Base-by-base conservation (phyloP, 2,329 filamentous ascomycete species). In the Salinomyces thailandicus region DNA sequence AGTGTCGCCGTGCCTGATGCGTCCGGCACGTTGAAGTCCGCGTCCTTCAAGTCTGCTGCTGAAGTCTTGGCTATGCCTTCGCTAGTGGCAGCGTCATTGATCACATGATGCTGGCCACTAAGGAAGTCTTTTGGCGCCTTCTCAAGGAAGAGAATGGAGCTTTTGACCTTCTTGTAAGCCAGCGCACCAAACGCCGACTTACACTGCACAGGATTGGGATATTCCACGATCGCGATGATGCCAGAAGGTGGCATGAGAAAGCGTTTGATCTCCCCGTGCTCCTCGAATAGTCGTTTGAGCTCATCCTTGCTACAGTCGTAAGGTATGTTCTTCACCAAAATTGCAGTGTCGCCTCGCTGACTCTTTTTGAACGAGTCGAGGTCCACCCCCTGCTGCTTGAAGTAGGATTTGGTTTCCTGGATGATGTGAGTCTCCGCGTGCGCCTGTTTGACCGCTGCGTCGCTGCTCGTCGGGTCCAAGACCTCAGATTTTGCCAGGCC, bases 351-450 rank as follows among this genome's bases (percentile, higher is more conserved):
- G 42, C 89, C 89, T 54, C 87, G 79, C 57, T 85, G 77, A 43
- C 78, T 77, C 37, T 75, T 78, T 60, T 89, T 91, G 67, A 98
- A 96, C 8, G 87, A 81, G 46, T 95, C 80, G 31, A 98, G 69
- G 60, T 96, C 85, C 15, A 96, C 83, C 22, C 89, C 89, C 47
- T 95, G 85, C 30, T 80, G 73, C 36, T 73, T 69, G 55, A 98
- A 94, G 62, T 93, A 98, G 7, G 81, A 71, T 62, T 95, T 96
- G 2, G 86, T 94, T 60, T 96, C 91, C 63, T 94, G 85, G 40
- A 98, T 96, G 49, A 94, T 76, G 45, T 91, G 82, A 15, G 89
- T 96, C 68, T 98, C 91, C 29, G 89, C 91, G 59, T 95, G 82
- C 7, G 91, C 91, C 67, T 96, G 91, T 67, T 93, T 95, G 39